Conservation (phyloP, 768 basidiomycete species). For the Trametes cinnabarina region DNA sequence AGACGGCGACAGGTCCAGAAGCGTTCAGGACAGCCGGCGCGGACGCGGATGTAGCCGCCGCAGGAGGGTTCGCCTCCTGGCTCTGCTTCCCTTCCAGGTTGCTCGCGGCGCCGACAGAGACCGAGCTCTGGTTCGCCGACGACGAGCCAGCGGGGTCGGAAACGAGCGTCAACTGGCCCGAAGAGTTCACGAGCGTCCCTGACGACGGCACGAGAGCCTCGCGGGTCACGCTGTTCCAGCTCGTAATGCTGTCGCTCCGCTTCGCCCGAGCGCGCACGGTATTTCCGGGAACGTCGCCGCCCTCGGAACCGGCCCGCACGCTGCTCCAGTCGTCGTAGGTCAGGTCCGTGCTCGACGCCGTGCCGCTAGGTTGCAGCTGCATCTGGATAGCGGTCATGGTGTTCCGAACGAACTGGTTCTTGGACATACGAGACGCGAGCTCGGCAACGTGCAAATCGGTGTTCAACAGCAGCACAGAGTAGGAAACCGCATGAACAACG, state of each 20-base stretch:
- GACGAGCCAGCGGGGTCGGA: slow-evolving; percentile 30
- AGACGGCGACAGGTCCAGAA: slow-evolving; percentile 18
- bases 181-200: slow-evolving; percentile 25
- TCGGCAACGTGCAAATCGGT: slow-evolving; percentile 98
- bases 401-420: slow-evolving; percentile 87
- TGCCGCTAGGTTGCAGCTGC: slow-evolving; percentile 59
- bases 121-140: slow-evolving; percentile 57
- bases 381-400: slow-evolving; percentile 84
- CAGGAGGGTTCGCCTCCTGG: slow-evolving; percentile 37
- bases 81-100: slow-evolving; percentile 22
- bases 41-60: slow-evolving; percentile 5
- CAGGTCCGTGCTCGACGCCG: slow-evolving; percentile 59
- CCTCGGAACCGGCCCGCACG: slow-evolving; percentile 56
- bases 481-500: slow-evolving; percentile 92
- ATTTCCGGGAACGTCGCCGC: slow-evolving; percentile 44
- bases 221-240: slow-evolving; percentile 76
- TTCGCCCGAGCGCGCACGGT: slow-evolving; percentile 51
- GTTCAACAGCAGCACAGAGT: slow-evolving; percentile 90
- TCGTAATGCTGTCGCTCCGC: slow-evolving; percentile 79
- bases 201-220: slow-evolving; percentile 49
- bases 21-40: slow-evolving; percentile 2
- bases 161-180: slow-evolving; percentile 27
- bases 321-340: slow-evolving; percentile 67
- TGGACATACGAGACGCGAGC: slow-evolving; percentile 84
- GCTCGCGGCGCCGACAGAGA: slow-evolving; percentile 58